Evolutionary conservation across 495 filamentous ascomycete species (phyloP), one percentile per base, ranked within the genome.

Genomic region (Talaromyces proteolyticus): DNA sequence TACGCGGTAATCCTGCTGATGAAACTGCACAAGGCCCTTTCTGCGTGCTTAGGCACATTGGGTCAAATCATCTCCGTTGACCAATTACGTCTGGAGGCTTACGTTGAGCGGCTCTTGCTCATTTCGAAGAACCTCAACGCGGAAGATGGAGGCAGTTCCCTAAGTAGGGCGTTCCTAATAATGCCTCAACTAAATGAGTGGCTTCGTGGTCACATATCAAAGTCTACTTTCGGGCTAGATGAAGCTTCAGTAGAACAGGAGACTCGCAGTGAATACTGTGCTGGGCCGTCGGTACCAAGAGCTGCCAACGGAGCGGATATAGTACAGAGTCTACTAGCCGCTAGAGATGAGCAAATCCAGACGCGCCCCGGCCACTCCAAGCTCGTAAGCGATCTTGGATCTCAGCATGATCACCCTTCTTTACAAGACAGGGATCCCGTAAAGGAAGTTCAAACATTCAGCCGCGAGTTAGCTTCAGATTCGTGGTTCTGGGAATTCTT

Each of bases 401-500:
- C 22, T 48, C 45, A 48, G 36, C 12, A 16, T 48, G 45, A 24
- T 21, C 16, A 48, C 23, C 45, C 14, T 34, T 16, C 36, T 17
- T 5, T 16, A 6, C 45, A 48, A 29, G 22, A 29, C 24, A 34
- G 14, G 45, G 23, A 17, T 48, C 14, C 24, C 36, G 45, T 29
- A 48, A 29, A 48, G 23, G 26, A 17, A 29, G 26, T 5, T 29
- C 26, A 29, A 29, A 12, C 26, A 29, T 17, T 17, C 12, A 22
- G 34, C 25, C 51, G 24, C 19, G 44, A 38, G 5, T 11, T 44
- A 17, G 44, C 20, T 8, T 42, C 51, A 4, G 51, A 53, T 48
- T 39, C 43, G 17, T 53, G 51, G 51, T 53, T 53, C 29, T 47
- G 44, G 51, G 51, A 53, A 42, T 53, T 53, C 34, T 53, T 53